Percentiles rank a stretch among this genome's conserved stretches.
These are phyloP conservation scores for Bruguiera hainesii DNA, from an alignment of 441 rosid genomes.

Conservation along the genomic window DNA sequence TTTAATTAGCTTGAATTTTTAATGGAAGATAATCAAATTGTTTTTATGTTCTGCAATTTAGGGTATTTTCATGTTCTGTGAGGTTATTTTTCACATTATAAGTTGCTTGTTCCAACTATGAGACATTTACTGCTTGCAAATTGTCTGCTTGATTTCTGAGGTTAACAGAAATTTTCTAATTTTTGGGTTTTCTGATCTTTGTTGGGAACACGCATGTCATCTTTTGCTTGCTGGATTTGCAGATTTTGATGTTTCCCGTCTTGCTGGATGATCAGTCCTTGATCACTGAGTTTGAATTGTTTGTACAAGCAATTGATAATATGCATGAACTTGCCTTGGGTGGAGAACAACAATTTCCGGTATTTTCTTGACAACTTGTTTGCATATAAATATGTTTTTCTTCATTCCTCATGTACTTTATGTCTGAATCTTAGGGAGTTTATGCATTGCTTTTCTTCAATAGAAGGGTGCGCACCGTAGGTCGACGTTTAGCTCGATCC, in stretches of 20 bases:
- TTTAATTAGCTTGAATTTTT: slow-evolving; percentile 1
- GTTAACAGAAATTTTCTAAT: slow-evolving; percentile 7
- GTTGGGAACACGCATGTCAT: not conserved
- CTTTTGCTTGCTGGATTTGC: slow-evolving; percentile 21
- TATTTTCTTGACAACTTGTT: slow-evolving; percentile 32
- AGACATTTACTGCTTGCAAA: not conserved
- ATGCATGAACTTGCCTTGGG: slow-evolving; percentile 96
- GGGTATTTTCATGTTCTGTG: not conserved
- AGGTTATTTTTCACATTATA: not conserved
- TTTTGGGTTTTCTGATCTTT: slow-evolving; percentile 10
- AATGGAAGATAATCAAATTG: not conserved
- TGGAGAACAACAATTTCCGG: slow-evolving; percentile 93
- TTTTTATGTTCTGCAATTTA: not conserved
- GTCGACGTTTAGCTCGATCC: slow-evolving; percentile 82
- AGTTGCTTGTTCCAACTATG: not conserved
- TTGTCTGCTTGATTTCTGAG: not conserved
- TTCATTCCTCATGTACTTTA: slow-evolving; percentile 20
- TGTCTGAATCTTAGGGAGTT: slow-evolving; percentile 59
- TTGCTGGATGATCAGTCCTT: slow-evolving; percentile 82
- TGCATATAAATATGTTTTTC: not conserved
- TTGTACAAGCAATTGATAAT: slow-evolving; percentile 84
- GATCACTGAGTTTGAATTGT: slow-evolving; percentile 76
- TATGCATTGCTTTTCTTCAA: slow-evolving; percentile 88
- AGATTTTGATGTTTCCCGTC: slow-evolving; percentile 96
- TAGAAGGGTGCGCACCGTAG: slow-evolving; percentile 88